Percentiles rank a stretch among this genome's conserved stretches.
These are phyloP conservation scores for Datisca glomerata DNA, from an alignment of 306 rosid species.

Conservation along the genomic window DNA sequence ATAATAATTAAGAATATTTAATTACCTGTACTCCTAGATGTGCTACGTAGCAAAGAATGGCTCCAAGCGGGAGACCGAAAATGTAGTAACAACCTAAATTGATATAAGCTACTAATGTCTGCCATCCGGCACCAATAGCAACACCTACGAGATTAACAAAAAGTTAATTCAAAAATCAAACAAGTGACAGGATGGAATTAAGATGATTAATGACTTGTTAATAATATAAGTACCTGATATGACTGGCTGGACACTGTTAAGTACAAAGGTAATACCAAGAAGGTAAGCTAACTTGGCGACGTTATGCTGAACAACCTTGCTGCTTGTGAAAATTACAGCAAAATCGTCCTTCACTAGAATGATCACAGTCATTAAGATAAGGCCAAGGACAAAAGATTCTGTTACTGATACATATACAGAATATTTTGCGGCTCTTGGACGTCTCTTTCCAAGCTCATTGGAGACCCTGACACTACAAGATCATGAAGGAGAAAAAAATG, in stretches of 20 bases:
- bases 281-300: conserved; percentile 21
- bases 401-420: conserved; percentile 27
- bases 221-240: conserved; percentile 27
- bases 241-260: conserved; percentile 24
- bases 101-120: conserved; percentile 59
- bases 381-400: conserved; percentile 28
- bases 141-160: conserved; percentile 28
- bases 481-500: no score
- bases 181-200: no score
- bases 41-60: conserved; percentile 55
- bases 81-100: conserved; percentile 44
- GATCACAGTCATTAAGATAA: conserved; percentile 18
- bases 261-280: conserved; percentile 23
- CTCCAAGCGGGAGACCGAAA: conserved; percentile 59
- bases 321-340: conserved; percentile 20
- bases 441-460: conserved; percentile 36
- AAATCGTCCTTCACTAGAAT: conserved; percentile 15
- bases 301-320: conserved; percentile 12
- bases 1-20: no score
- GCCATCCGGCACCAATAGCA: conserved; percentile 88
- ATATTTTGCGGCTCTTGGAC: conserved; percentile 46
- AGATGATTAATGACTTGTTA: background rate
- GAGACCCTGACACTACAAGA: conserved; percentile 48
- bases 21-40: conserved; percentile 48
- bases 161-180: background rate